A percentile compares a stretch with the other conserved stretches of the same genome.
phyloP scores from a whole-genome alignment of 306 rosid species.

The Prinsepia uniflora region DNA sequence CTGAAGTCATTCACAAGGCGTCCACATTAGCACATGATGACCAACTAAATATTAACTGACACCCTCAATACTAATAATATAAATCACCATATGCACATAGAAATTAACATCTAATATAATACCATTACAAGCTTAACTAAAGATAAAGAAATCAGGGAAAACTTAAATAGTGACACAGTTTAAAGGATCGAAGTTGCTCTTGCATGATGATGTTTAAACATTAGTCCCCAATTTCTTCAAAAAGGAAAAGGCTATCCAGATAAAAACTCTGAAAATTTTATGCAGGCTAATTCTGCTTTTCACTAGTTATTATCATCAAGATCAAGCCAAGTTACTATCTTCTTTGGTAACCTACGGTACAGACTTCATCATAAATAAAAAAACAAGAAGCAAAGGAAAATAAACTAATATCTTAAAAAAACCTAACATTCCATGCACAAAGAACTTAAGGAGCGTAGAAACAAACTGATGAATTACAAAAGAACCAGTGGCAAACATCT shows the following conservation, averaged over 20 bases:
- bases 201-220: not conserved
- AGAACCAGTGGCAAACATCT: not conserved
- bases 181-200: not conserved
- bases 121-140: not conserved
- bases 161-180: not conserved
- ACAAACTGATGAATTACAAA: not conserved
- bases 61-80: not conserved
- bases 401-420: not conserved
- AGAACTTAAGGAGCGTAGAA: not conserved
- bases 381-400: not conserved
- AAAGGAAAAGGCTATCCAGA: not conserved
- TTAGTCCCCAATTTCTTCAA: not conserved
- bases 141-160: not conserved
- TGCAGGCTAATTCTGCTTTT: not conserved
- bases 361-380: not conserved
- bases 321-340: not conserved
- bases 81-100: not conserved
- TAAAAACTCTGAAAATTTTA: not conserved
- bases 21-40: not conserved
- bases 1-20: conserved; percentile 37
- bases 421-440: too few species aligned
- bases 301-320: not conserved
- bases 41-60: not conserved
- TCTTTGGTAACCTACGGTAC: not conserved
- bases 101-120: not conserved